Percentiles rank a stretch among this genome's conserved stretches.
Conservation (phyloP, 805 yeast genomes). For the Brettanomyces nanus region DNA sequence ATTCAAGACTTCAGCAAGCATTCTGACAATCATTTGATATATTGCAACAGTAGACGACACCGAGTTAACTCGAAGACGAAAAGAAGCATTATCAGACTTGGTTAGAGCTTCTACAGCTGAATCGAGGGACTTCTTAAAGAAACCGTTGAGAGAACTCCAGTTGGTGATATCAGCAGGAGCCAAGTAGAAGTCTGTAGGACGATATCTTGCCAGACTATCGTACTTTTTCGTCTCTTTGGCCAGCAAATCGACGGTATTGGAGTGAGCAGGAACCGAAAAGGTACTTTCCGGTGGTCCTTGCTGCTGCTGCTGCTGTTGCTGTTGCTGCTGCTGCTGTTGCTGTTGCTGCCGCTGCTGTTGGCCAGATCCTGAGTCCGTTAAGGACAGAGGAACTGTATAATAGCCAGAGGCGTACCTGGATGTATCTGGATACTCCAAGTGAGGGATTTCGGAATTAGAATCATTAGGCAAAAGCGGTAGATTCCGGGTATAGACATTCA, state of each 20-base stretch:
- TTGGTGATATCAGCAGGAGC: conserved; percentile 50
- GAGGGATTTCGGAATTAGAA: neutral
- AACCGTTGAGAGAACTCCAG: conserved; percentile 51
- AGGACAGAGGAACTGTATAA: conserved; percentile 14
- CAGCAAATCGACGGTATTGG: neutral
- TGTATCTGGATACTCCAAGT: conserved; percentile 13
- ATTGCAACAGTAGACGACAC: conserved; percentile 45
- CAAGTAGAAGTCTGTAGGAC: conserved; percentile 34
- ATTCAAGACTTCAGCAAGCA: conserved; percentile 43
- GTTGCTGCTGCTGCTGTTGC: neutral
- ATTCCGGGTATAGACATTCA: conserved; percentile 50
- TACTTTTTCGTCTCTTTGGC: neutral
- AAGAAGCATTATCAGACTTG: conserved; percentile 42
- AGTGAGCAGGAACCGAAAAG: neutral
- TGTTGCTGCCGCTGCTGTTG: neutral
- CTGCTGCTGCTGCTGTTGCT: neutral
- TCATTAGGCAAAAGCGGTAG: conserved; percentile 42
- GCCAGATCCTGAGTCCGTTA: conserved; percentile 7
- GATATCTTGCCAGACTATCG: neutral
- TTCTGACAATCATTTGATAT: conserved; percentile 46
- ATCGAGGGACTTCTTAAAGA: conserved; percentile 39
- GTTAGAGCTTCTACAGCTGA: conserved; percentile 42
- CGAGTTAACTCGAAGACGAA: conserved; percentile 43
- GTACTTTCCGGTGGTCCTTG: neutral
- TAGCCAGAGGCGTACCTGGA: conserved; percentile 13